Conservation (phyloP, 2,329 filamentous ascomycete genomes). For the Monilinia fructigena region DNA sequence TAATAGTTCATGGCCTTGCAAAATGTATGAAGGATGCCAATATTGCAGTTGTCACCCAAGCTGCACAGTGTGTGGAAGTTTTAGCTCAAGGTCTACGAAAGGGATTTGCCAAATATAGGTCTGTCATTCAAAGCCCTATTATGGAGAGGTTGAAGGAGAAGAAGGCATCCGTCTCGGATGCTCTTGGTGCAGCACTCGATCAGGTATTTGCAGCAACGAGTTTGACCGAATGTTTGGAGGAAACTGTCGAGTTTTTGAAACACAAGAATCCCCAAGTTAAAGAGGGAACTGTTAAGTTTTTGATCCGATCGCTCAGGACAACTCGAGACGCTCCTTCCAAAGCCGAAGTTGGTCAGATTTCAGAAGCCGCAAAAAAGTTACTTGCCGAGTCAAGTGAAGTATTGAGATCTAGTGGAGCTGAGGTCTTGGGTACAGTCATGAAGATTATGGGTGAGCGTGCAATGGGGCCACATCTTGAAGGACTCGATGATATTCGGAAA, state of each 20-base stretch:
- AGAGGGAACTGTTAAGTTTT: constrained; percentile 88
- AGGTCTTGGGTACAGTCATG: constrained; percentile 92
- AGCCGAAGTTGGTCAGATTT: constrained; percentile 77
- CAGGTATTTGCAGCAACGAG: constrained; percentile 63
- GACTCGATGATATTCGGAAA: constrained; percentile 92
- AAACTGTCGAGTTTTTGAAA: constrained; percentile 77
- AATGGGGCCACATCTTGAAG: constrained; percentile 90
- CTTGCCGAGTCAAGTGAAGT: constrained; percentile 85
- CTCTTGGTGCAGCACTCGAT: constrained; percentile 81
- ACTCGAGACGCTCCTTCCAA: constrained; percentile 83
- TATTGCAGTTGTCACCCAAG: constrained; percentile 87
- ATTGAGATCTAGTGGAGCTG: constrained; percentile 83
- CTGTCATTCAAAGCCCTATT: constrained; percentile 79
- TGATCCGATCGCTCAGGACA: constrained; percentile 81
- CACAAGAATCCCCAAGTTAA: constrained; percentile 99
- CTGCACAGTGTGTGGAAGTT: constrained; percentile 87
- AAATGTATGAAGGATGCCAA: constrained; percentile 99
- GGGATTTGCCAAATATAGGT: constrained; percentile 76
- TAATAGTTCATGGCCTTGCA: constrained; percentile 78
- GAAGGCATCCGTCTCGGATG: constrained; percentile 85
- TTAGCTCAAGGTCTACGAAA: constrained; percentile 82
- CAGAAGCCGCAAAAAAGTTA: constrained; percentile 86
- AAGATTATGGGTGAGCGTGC: constrained; percentile 96
- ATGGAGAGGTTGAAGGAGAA: constrained; percentile 98
- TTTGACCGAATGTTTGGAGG: constrained; percentile 84